Base-by-base conservation (phyloP, 2,329 filamentous ascomycete species). In the Exophiala alcalophila region DNA sequence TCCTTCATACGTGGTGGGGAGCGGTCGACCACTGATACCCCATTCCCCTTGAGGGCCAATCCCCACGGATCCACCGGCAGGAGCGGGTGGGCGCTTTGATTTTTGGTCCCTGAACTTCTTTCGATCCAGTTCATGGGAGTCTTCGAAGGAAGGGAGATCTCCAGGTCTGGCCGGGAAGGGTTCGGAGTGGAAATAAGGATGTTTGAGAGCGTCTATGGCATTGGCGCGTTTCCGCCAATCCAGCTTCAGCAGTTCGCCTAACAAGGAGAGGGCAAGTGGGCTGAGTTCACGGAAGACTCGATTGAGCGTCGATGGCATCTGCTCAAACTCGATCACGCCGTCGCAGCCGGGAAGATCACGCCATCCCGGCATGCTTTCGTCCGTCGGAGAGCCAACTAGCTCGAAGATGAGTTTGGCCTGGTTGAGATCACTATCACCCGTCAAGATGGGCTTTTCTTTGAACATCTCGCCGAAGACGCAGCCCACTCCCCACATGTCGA, bases 401-500 rank as follows among this genome's bases (percentile, higher is more conserved):
- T 90, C 86, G 67, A 94, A 98, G 45, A 98, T 97, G 32, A 95
- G 81, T 9, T 95, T 85, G 9, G 94, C 81, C 65, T 98, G 92
- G 59, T 96, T 84, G 5, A 80, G 68, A 60, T 98, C 92, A 57
- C 85, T 94, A 54, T 87, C 88, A 9, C 92, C 92, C 5, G 89
- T 80, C 29, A 98, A 74, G 39, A 98, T 97, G 0, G 92, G 92
- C 63, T 91, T 94, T 25, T 88, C 83, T 57, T 88, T 81, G 53
- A 96, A 84, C 91, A 98, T 98, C 63, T 98, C 92, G 37, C 89
- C 92, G 66, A 98, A 96, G 2, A 98, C 89, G 61, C 92, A 98
- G n/a, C 91, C 92, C 55, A 96, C 91, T 57, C 92, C 92, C 92
- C 92, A 98, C 68, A 98, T 81, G 65, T 98, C 92, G 58, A 98